Evolutionary conservation across 805 yeast species (phyloP), one percentile per base, ranked within the genome.

Genomic region (Maudiozyma saulgeensis): DNA sequence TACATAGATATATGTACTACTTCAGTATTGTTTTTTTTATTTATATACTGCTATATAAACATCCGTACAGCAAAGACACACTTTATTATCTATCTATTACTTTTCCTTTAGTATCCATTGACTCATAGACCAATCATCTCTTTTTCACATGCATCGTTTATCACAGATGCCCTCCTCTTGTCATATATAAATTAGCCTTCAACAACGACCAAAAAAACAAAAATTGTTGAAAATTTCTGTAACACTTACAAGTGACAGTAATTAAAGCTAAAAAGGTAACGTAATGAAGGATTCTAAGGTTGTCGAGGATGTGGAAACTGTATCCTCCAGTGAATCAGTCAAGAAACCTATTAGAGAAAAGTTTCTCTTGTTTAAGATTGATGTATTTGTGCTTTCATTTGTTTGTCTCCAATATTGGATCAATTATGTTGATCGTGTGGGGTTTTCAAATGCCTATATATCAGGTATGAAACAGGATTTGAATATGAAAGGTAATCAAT

Each of bases 401-500:
- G 67, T 66, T 3, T 64, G 68, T 45, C 47, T 64, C 45, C 68
- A 64, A 47, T 66, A 64, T 49, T 66, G 68, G 68, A 64, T 72
- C 50, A 81, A 80, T 54, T 81, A 79, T 59, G 70, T 82, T 32
- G 86, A 81, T 61, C 70, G 81, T 56, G 68, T 77, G 13, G 80
- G 79, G 48, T 63, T 79, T 41, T 66, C 75, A 32, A 75, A 77
- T 56, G 85, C 87, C 2, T 81, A 81, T 58, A 82, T 80, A n/a
- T 72, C 80, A 11, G 87, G 87, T 9, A 78, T 82, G 84, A 73
- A 78, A 54, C 79, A 78, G 49, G 84, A 76, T 47, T 55, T 78
- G 49, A 54, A 65, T 3, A 67, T 79, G 70, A 52, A 58, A 40
- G 80, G 80, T 12, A 63, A 75, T 50, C 73, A 79, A 49, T 73